Evolutionary conservation across 208 protist species (phyloP).

Genomic region (Leptomonas pyrrhocoris): DNA sequence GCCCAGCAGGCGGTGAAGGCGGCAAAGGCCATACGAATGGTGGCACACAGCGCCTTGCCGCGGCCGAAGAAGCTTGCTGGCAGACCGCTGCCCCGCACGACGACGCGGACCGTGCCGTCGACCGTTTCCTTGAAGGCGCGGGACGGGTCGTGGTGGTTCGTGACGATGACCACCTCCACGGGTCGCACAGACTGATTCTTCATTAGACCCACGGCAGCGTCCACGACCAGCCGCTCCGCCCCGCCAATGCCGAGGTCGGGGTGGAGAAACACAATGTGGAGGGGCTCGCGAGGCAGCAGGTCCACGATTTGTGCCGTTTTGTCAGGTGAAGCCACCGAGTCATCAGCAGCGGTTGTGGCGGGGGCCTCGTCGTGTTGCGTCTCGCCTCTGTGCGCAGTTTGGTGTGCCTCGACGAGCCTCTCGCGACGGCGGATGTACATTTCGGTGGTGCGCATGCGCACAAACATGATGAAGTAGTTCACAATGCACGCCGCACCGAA

Average conservation of each 20-base stretch:
- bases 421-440: slow-evolving; percentile 24
- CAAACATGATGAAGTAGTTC: slow-evolving; percentile 44
- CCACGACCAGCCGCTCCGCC: slow-evolving; percentile 97
- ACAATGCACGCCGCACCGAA: slow-evolving; percentile 40
- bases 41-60: slow-evolving; percentile 86
- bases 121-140: slow-evolving; percentile 95
- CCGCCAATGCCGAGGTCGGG: slow-evolving; percentile 97
- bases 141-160: slow-evolving; percentile 91
- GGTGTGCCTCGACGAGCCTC: slow-evolving; percentile 17
- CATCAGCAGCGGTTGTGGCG: neutral
- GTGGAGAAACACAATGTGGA: slow-evolving; percentile 93
- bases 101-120: slow-evolving; percentile 90
- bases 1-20: slow-evolving; percentile 52
- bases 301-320: slow-evolving; percentile 11
- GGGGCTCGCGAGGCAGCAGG: slow-evolving; percentile 17
- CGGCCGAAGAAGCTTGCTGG: slow-evolving; percentile 84
- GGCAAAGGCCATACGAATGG: slow-evolving; percentile 86
- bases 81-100: slow-evolving; percentile 85
- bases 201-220: slow-evolving; percentile 92
- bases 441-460: slow-evolving; percentile 28
- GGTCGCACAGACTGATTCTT: slow-evolving; percentile 68
- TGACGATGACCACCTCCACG: slow-evolving; percentile 85
- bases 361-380: neutral
- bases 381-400: neutral
- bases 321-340: neutral